A percentile compares a stretch with the other conserved stretches of the same genome.
Evolutionary conservation across 805 yeast species (phyloP).

Genomic region (Ogataea naganishii): DNA sequence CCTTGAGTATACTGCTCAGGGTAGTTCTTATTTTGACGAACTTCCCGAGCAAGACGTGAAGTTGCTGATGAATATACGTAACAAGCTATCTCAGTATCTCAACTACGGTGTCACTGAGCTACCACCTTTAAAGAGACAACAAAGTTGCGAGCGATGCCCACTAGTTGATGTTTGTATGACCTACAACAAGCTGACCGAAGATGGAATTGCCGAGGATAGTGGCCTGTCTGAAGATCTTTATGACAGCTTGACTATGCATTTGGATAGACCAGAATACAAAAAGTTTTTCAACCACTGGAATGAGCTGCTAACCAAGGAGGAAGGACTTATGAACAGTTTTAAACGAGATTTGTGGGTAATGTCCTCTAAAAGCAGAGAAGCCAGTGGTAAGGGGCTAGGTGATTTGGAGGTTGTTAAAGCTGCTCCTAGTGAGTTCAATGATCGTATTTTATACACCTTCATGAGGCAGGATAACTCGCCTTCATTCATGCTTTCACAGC

Average conservation of each 20-base stretch:
- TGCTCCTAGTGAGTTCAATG: slow-evolving; percentile 14
- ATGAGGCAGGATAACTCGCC: slow-evolving; percentile 21
- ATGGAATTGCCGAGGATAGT: slow-evolving; percentile 44
- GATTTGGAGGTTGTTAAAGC: slow-evolving; percentile 32
- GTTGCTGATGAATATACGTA: slow-evolving; percentile 64
- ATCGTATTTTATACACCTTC: slow-evolving; percentile 39
- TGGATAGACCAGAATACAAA: slow-evolving; percentile 32
- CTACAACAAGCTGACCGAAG: slow-evolving; percentile 47
- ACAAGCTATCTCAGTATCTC: slow-evolving; percentile 52
- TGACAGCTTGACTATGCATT: slow-evolving; percentile 40
- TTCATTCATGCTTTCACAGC: slow-evolving; percentile 32
- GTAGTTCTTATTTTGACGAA: slow-evolving; percentile 32
- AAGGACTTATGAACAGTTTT: slow-evolving; percentile 39
- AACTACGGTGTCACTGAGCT: slow-evolving; percentile 39
- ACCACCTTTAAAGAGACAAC: slow-evolving; percentile 45
- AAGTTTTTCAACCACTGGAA: slow-evolving; percentile 71
- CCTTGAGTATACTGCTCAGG: slow-evolving; percentile 64
- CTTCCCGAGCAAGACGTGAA: slow-evolving; percentile 49
- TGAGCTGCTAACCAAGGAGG: slow-evolving; percentile 63
- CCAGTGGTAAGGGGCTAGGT: slow-evolving; percentile 49
- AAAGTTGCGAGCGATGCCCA: slow-evolving; percentile 56
- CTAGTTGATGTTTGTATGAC: slow-evolving; percentile 56
- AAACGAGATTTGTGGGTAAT: slow-evolving; percentile 65
- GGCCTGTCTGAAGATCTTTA: slow-evolving; percentile 44
- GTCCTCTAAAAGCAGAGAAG: slow-evolving; percentile 51